Base-by-base conservation (phyloP, 2,329 filamentous ascomycete species). In the Aphanoascus verrucosus region DNA sequence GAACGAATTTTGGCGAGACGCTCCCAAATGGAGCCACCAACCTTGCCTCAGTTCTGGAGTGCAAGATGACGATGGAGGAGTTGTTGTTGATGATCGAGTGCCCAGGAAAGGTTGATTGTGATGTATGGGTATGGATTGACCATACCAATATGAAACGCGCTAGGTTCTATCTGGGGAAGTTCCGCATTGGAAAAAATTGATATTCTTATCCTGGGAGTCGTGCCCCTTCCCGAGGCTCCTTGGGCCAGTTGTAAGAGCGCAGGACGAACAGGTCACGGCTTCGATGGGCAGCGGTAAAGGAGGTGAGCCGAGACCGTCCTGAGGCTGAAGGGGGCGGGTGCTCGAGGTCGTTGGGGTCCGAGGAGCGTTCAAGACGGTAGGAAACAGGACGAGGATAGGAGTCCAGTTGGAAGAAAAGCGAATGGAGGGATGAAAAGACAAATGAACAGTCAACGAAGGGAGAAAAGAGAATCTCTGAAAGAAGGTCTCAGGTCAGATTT, bases 1-100 rank as follows among this genome's bases (percentile, higher is more conserved):
- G 73, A 74, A 67, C 68, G 70, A 77, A 78, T 78, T 71, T 79
- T 80, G 72, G 62, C 64, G 61, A 68, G 63, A 52, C 64, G 68
- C 64, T 70, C 69, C 68, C 63, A 60, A 46, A 62, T 62, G 69
- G 69, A 71, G 69, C 67, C 32, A 20, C 37, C 40, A 20, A 17
- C 12, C 17, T 42, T 28, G 23, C 43, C 44, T 53, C 51, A 42
- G 20, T 46, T 34, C 50, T 52, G 11, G 31, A 14, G 32, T 40
- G 20, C 38, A 40, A 40, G 15, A 8, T 35, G 32, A 38, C 19
- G 31, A 23, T 23, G n/a, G 20, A 46, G 20, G 28, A 40, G 7
- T 40, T 15, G 34, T 32, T 40, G 19, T 11, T 41, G 35, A 23
- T 20, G 19, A 15, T 11, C 28, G 49, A 50, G n/a, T 43, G 5